Evolutionary conservation across 768 basidiomycete species (phyloP).

Genomic region (Suillus luteus): DNA sequence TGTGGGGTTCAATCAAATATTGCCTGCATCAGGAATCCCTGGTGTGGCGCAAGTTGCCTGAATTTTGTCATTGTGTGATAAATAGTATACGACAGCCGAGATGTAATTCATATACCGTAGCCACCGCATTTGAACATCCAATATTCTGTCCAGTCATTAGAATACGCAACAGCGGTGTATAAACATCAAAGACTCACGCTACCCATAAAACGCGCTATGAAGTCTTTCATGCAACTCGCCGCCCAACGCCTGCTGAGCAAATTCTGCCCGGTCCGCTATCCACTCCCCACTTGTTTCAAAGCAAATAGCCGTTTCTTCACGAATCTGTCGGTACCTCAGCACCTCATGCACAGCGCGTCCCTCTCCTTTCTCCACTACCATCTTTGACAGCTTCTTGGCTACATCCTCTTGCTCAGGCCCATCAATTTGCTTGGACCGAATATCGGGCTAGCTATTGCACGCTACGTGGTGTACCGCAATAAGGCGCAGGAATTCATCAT

Average conservation of each 20-base stretch:
- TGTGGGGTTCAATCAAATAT: too few relatives aligned
- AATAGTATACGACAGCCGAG: not conserved
- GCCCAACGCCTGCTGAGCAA: constrained; percentile 6
- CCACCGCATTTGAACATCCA: not conserved
- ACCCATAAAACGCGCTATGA: not conserved
- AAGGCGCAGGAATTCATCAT: constrained; percentile 60
- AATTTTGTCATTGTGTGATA: not conserved
- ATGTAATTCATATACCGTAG: not conserved
- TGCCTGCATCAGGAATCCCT: not conserved
- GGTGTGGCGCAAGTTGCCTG: not conserved
- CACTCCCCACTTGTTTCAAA: constrained; percentile 37
- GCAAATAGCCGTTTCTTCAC: constrained; percentile 44
- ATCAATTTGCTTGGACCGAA: constrained; percentile 30
- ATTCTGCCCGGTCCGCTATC: constrained; percentile 2
- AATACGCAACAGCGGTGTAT: not conserved
- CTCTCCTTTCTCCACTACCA: constrained; percentile 52
- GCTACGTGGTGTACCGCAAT: constrained; percentile 82
- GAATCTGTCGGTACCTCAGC: constrained; percentile 55
- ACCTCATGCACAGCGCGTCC: constrained; percentile 52
- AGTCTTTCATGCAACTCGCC: constrained; percentile 10
- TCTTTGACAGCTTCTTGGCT: constrained; percentile 47
- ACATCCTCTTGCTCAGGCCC: constrained; percentile 21
- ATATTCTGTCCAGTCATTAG: not conserved
- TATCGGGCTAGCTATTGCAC: constrained; percentile 71
- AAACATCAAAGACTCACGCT: not conserved